Base-by-base conservation (phyloP, 1,284 basidiomycete species). In the Fomitiporia mediterranea region DNA sequence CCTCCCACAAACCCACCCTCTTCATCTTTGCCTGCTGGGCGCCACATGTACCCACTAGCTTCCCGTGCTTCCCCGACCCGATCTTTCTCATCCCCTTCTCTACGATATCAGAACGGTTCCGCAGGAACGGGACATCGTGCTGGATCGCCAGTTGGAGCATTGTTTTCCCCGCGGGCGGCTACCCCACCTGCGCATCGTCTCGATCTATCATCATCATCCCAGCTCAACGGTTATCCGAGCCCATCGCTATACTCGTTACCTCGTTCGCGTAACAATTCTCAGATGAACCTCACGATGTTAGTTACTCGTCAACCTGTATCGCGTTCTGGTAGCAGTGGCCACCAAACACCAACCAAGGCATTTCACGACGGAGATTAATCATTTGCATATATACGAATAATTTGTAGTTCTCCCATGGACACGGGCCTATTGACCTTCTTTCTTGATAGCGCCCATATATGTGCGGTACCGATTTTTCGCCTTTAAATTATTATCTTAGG, bases 191-290 rank as follows among this genome's bases (percentile, higher is more conserved):
- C 65, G 64, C 8, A 67, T 66, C 63, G 62, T 65, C 42, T 63
- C 65, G 68, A 68, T 52, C 67, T 65, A 46, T 34, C 48, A 40
- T n/a, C n/a, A n/a, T n/a, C n/a, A n/a, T n/a, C n/a, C n/a, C 54
- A 51, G 30, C 32, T 46, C 13, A 56, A 56, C 34, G 48, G 38
- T 44, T 43, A 38, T 40, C 37, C 57, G 49, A 52, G 37, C 30
- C 53, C 48, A 25, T 42, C 53, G 56, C 59, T 70, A 9, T 65
- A 67, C 51, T 69, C 69, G 23, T 63, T 71, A 17, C 66, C 80
- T 51, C 78, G 84, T 25, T 86, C 85, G 60, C 73, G 82, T 60
- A 87, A 85, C 60, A 75, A 75, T 5, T 87, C 84, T 1, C 78
- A 83, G 65, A 75, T 82, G 67, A 87, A 78, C 64, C 65, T 87